Conservation (phyloP, 805 yeast species). For the Sugiyamaella lignohabitans region DNA sequence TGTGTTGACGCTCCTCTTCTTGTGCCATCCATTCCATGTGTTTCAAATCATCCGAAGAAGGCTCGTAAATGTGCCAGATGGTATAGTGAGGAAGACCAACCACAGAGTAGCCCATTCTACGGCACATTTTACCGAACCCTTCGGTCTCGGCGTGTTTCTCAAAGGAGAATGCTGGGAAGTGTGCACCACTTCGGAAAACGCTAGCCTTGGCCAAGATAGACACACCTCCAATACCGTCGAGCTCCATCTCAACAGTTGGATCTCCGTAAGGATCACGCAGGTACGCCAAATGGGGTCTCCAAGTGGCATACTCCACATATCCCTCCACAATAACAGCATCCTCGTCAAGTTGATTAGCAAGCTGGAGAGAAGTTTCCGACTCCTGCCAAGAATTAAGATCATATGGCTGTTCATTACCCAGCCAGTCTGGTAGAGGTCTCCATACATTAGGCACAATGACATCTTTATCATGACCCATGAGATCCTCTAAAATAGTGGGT, state of each 20-base stretch:
- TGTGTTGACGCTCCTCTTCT: constrained; percentile 35
- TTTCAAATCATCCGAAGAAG: constrained; percentile 84
- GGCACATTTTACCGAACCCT: constrained; percentile 88
- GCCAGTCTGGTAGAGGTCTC: constrained; percentile 92
- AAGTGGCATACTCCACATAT: constrained; percentile 92
- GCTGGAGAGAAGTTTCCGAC: constrained; percentile 56
- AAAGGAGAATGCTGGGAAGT: constrained; percentile 94
- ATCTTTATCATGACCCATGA: constrained; percentile 89
- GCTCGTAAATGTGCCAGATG: constrained; percentile 96
- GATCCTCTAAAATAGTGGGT: constrained; percentile 76
- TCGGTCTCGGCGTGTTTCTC: constrained; percentile 97
- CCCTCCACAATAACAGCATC: constrained; percentile 98
- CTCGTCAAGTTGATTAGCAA: constrained; percentile 58
- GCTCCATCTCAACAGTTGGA: constrained; percentile 75
- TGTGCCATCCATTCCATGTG: constrained; percentile 48
- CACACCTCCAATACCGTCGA: constrained; percentile 98
- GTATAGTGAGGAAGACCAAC: constrained; percentile 94
- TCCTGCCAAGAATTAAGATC: constrained; percentile 97
- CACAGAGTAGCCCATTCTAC: constrained; percentile 80
- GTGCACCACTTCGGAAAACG: constrained; percentile 82
- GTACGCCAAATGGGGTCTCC: constrained; percentile 96
- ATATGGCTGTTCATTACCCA: constrained; percentile 88
- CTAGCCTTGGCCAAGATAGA: constrained; percentile 81
- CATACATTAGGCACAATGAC: constrained; percentile 96
- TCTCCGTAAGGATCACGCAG: constrained; percentile 92